Conservation (phyloP, 164 flowering plant genomes). For the Santalum album region DNA sequence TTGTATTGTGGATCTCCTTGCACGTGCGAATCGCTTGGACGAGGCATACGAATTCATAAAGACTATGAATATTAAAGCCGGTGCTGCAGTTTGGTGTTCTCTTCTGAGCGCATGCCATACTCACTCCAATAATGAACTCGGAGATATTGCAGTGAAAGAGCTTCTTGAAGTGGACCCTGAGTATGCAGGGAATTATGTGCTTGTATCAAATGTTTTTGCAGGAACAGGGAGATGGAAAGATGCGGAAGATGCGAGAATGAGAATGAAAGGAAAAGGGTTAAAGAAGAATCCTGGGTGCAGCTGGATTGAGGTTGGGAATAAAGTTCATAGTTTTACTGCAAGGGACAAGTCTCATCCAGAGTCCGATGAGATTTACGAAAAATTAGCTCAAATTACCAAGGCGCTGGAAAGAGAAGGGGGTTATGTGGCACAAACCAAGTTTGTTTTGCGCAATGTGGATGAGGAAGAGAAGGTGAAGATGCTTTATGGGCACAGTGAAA, state of each 20-base stretch:
- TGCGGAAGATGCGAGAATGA: constrained; percentile 50
- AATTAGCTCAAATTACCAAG: constrained; percentile 33
- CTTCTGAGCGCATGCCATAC: constrained; percentile 69
- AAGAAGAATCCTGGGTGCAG: constrained; percentile 83
- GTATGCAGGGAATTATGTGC: constrained; percentile 69
- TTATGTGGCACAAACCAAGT: constrained; percentile 57
- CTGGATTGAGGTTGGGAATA: constrained; percentile 71
- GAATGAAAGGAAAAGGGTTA: constrained; percentile 55
- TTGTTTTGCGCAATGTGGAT: constrained; percentile 50
- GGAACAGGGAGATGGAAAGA: constrained; percentile 62
- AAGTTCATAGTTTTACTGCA: constrained; percentile 52
- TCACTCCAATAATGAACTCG: constrained; percentile 51
- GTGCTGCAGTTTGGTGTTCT: constrained; percentile 69
- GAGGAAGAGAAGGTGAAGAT: constrained; percentile 61
- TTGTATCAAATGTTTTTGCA: constrained; percentile 65
- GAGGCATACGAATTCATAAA: constrained; percentile 58
- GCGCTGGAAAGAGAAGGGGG: constrained; percentile 45
- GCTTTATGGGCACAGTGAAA: constrained; percentile 74
- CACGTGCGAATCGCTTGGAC: constrained; percentile 57
- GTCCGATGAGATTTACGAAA: constrained; percentile 36
- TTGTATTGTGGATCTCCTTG: constrained; percentile 78
- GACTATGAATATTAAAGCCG: constrained; percentile 47
- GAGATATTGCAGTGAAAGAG: constrained; percentile 55
- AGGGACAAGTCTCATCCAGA: constrained; percentile 67
- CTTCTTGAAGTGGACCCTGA: constrained; percentile 55